phyloP scores from a whole-genome alignment of 345 rosid species.

The Geranium rotundifolium region DNA sequence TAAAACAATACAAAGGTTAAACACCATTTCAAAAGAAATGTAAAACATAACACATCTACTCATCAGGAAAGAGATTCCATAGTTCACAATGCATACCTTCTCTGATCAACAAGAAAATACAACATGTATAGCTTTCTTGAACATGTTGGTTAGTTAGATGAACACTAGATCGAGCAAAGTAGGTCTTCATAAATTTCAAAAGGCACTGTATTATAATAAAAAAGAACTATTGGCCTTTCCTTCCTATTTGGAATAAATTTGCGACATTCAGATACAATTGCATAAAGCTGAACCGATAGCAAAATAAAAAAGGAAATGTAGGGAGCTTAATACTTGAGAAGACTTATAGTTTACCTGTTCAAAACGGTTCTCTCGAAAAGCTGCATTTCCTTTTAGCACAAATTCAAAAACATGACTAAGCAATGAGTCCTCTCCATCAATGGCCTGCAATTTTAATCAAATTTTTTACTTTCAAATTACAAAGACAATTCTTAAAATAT shows the following conservation, averaged over 20 bases:
- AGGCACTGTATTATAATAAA: neutral
- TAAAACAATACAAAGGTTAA: too few relatives aligned
- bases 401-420: constrained; percentile 52
- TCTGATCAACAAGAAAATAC: too few relatives aligned
- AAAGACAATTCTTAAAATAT: neutral
- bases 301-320: neutral
- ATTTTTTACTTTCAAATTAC: neutral
- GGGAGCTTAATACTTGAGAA: neutral
- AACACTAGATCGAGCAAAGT: neutral
- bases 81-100: too few relatives aligned
- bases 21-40: too few relatives aligned
- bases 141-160: too few relatives aligned
- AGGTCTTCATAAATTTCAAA: neutral
- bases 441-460: constrained; percentile 31
- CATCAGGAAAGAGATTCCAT: too few relatives aligned
- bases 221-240: neutral
- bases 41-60: too few relatives aligned
- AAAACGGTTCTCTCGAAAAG: constrained; percentile 52
- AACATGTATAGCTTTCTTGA: too few relatives aligned
- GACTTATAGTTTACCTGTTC: constrained; percentile 43
- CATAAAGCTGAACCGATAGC: neutral
- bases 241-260: constrained; percentile 1
- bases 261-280: too few relatives aligned
- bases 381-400: constrained; percentile 52
- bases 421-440: constrained; percentile 59